Evolutionary conservation across 441 rosid genomes (phyloP), one percentile per base, ranked within the genome.

Genomic region (Sinapis alba): DNA sequence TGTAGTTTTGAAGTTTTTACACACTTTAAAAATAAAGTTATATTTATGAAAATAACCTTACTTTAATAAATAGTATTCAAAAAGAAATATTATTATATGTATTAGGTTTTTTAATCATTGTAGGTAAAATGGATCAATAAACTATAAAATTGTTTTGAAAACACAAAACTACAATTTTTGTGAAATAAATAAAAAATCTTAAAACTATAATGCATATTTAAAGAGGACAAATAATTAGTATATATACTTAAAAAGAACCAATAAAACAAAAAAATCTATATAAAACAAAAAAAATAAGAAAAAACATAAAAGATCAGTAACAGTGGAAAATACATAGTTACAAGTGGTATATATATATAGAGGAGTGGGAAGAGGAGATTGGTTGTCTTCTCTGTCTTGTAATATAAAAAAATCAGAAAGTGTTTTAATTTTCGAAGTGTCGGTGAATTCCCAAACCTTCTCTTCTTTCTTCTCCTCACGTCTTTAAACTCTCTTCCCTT

Each of bases 371-470:
- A 58, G 62, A 67, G 27, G 62, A 60, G 68, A 67, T 47, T 7
- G 65, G 61, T 32, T 74, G 68, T 65, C 36, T 27, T 73, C 65
- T 19, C 18, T 28, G 50, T 67, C 47, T 41, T 18, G 13, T 45
- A 23, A 59, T 21, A 66, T 9, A 38, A n/a, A 65, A 32, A 32
- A 20, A 15, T 3, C 57, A 45, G 19, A 68, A 34, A 20, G 18
- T 47, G 54, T 19, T 20, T 54, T 51, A 56, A 34, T n/a, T 69
- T 54, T 32, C 4, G 3, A n/a, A 75, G 74, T 75, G 79, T 75
- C 79, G 79, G 79, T 75, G 79, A 53, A 75, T 75, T 62, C 74
- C 3, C 36, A 62, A 62, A 62, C 24, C 54, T 60, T 34, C 34
- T 68, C 62, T 28, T 68, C 57, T 61, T 58, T 59, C 38, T 20